A percentile compares a stretch with the other conserved stretches of the same genome.
Conservation (phyloP, 2,329 filamentous ascomycete genomes). For the Fusarium concolor region DNA sequence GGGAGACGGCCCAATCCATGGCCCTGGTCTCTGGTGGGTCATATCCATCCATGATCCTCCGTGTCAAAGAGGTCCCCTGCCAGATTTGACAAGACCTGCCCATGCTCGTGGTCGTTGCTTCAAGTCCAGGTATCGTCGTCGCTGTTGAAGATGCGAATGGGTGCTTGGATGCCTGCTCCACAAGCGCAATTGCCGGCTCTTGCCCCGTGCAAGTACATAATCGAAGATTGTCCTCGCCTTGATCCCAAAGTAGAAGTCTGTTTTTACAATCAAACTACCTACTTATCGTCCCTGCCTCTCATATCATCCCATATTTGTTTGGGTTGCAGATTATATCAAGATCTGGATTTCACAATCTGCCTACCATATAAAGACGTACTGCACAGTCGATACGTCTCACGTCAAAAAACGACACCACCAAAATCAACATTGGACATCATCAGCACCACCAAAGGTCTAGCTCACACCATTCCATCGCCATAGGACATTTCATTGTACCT, state of each 20-base stretch:
- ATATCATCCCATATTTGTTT: slow-evolving; percentile 23
- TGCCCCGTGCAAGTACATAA: slow-evolving; percentile 47
- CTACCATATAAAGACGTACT: not conserved
- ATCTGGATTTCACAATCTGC: slow-evolving; percentile 29
- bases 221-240: slow-evolving; percentile 44
- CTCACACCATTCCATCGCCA: slow-evolving; percentile 31
- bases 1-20: slow-evolving; percentile 31
- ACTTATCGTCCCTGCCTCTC: slow-evolving; percentile 23
- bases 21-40: slow-evolving; percentile 36
- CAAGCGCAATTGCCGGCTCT: slow-evolving; percentile 39
- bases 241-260: slow-evolving; percentile 45
- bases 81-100: slow-evolving; percentile 31
- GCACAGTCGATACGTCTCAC: slow-evolving; percentile 14
- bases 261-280: slow-evolving; percentile 37
- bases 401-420: slow-evolving; percentile 21
- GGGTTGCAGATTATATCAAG: slow-evolving; percentile 24
- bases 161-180: slow-evolving; percentile 32
- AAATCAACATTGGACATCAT: slow-evolving; percentile 21
- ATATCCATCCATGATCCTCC: slow-evolving; percentile 34
- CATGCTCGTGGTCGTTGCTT: slow-evolving; percentile 24
- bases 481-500: slow-evolving; percentile 6
- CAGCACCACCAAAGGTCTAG: slow-evolving; percentile 33
- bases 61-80: slow-evolving; percentile 39
- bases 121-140: slow-evolving; percentile 39
- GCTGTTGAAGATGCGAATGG: slow-evolving; percentile 21